Conservation (phyloP, 179 eudicot genomes). For the Camellia oleifera region DNA sequence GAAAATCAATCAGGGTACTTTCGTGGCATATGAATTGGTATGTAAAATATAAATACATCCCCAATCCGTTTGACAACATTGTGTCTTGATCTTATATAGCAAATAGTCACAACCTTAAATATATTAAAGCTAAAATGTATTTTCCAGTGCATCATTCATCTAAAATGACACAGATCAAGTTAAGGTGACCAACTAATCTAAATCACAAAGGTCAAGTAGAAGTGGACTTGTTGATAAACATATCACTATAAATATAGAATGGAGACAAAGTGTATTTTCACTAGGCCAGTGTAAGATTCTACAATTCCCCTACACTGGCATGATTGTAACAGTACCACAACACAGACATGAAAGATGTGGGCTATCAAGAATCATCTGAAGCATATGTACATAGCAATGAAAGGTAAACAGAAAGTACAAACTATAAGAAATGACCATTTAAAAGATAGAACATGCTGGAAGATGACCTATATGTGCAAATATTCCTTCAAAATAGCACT, state of each 20-base stretch:
- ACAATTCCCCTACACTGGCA: not conserved
- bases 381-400: not conserved
- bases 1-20: no score
- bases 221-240: not conserved
- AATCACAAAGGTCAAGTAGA: not conserved
- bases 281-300: not conserved
- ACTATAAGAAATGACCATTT: not conserved
- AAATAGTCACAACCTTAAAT: not conserved
- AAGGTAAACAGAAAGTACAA: not conserved
- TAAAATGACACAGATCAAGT: not conserved
- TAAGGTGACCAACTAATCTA: not conserved
- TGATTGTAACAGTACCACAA: not conserved
- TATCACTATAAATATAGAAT: not conserved
- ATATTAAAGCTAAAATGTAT: not conserved
- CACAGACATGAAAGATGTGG: not conserved
- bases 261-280: not conserved
- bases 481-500: not conserved
- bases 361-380: not conserved
- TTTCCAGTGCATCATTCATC: constrained; percentile 4
- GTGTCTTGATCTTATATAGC: not conserved
- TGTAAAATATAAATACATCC: not conserved
- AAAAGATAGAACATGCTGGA: not conserved
- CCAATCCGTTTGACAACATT: not conserved
- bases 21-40: not conserved
- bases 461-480: not conserved